Percentiles rank a stretch among this genome's conserved stretches.
Conservation (phyloP, 1,284 basidiomycete species). For the Hortiboletus rubellus region DNA sequence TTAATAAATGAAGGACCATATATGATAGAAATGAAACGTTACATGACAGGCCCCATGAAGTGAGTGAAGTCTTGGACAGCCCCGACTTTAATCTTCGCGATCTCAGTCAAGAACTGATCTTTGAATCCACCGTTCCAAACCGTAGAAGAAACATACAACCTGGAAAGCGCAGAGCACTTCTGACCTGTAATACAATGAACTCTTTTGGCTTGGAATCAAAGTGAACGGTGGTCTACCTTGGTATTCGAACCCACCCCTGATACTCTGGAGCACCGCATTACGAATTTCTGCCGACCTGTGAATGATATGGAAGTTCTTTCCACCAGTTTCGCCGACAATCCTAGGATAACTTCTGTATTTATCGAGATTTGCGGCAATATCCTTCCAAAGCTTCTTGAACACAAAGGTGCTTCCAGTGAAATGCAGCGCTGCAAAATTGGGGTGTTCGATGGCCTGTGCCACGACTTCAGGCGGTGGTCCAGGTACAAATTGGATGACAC, state of each 20-base stretch:
- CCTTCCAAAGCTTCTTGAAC: slow-evolving; percentile 95
- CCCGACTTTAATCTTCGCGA: slow-evolving; percentile 86
- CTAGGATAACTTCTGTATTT: slow-evolving; percentile 88
- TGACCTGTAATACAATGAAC: slow-evolving; percentile 57
- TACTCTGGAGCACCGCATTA: slow-evolving; percentile 86
- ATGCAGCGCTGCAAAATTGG: slow-evolving; percentile 86
- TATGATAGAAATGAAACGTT: slow-evolving; percentile 23
- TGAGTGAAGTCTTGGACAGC: slow-evolving; percentile 75
- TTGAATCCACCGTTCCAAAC: slow-evolving; percentile 90
- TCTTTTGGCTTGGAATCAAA: neutral
- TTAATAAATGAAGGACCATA: neutral
- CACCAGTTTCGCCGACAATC: slow-evolving; percentile 96
- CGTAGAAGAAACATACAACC: slow-evolving; percentile 87
- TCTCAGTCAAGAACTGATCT: slow-evolving; percentile 73
- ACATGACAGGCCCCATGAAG: slow-evolving; percentile 98
- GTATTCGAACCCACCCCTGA: slow-evolving; percentile 95
- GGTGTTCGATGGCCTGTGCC: slow-evolving; percentile 77
- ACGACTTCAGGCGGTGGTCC: slow-evolving; percentile 83
- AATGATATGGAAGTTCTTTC: slow-evolving; percentile 98
- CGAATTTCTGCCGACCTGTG: slow-evolving; percentile 86
- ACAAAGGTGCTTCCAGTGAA: slow-evolving; percentile 97
- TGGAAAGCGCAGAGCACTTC: slow-evolving; percentile 95
- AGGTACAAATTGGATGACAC: slow-evolving; percentile 97
- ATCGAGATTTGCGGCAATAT: slow-evolving; percentile 88
- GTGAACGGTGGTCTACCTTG: slow-evolving; percentile 56